Evolutionary conservation across 805 yeast genomes (phyloP), one percentile per base, ranked within the genome.

Genomic region (Yamadazyma olivae): DNA sequence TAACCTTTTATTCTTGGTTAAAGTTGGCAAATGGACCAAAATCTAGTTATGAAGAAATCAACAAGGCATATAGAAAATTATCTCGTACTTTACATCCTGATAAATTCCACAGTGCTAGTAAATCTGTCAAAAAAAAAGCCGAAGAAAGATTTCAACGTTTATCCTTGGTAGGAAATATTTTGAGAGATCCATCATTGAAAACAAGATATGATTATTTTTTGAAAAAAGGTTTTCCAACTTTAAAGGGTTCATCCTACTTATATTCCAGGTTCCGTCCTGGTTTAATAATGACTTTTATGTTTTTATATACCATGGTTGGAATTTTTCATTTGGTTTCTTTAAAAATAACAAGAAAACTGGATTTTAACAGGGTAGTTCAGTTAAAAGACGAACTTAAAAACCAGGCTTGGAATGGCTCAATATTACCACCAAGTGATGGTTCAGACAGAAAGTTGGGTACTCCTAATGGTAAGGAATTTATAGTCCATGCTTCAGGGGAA

Each of bases 41-140:
- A 45, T 65, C 83, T 1, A 57, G 72, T 0, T 52, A 63, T 26
- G 75, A 75, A 25, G 80, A 80, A 42, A 77, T 84, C 33, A 67
- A 67, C 36, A 77, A 75, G 46, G 83, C 84, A 16, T 83, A 84
- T 62, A 79, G 86, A 53, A 81, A 77, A 49, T 54, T 82, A 21
- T 81, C 95, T 2, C 70, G 83, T 35, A 70, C 68, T 43, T 69
- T 83, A 47, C 99, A 91, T 54, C 99, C 99, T 0, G 99, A 91
- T 60, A 89, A 91, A 57, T 48, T 57, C 33, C 45, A 51, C 8
- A 43, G 51, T 9, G 49, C 51, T 8, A 44, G 57, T 15, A 50
- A 43, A n/a, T 41, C 49, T 3, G 58, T 61, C 20, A 62, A 58
- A 33, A 75, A 76, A 44, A 54, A 59, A 16, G 84, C 83, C 4